Conservation (phyloP, 495 filamentous ascomycete genomes). For the Aspergillus olivimuriae region DNA sequence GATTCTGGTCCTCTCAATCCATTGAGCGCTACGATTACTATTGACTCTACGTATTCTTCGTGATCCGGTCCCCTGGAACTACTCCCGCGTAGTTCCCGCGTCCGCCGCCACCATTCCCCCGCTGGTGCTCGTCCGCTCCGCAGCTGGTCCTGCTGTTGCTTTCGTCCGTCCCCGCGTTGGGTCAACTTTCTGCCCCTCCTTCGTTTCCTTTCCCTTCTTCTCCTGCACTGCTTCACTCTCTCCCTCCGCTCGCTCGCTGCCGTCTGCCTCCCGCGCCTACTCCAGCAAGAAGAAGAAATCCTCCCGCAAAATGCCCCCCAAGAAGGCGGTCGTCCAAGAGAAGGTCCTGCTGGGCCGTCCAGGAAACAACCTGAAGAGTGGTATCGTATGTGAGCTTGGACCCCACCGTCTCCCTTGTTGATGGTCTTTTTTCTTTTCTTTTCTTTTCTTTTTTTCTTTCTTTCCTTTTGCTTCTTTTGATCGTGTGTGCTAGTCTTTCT, state of each 20-base stretch:
- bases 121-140: slow-evolving; percentile 21
- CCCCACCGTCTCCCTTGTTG: slow-evolving; percentile 30
- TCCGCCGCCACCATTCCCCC: background rate
- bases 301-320: slow-evolving; percentile 42
- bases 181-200: slow-evolving; percentile 16
- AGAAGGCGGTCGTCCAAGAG: slow-evolving; percentile 49
- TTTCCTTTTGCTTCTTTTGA: slow-evolving; percentile 16
- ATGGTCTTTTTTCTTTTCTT: slow-evolving; percentile 25
- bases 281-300: slow-evolving; percentile 42
- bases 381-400: slow-evolving; percentile 79
- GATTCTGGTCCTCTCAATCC: too few species aligned
- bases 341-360: slow-evolving; percentile 76
- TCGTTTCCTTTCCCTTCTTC: slow-evolving; percentile 25
- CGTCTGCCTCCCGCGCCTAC: slow-evolving; percentile 34
- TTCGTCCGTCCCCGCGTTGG: slow-evolving; percentile 17
- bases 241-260: slow-evolving; percentile 19
- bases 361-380: slow-evolving; percentile 97
- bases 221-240: slow-evolving; percentile 11
- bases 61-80: too few species aligned
- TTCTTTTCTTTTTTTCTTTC: slow-evolving; percentile 25
- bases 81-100: too few species aligned
- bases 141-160: slow-evolving; percentile 47
- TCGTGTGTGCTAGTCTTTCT: too few species aligned
- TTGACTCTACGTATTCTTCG: too few species aligned
- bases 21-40: too few species aligned